These are phyloP conservation scores for Aspergillus tanneri DNA, from an alignment of 2,329 filamentous ascomycete species.

Conservation along the genomic window DNA sequence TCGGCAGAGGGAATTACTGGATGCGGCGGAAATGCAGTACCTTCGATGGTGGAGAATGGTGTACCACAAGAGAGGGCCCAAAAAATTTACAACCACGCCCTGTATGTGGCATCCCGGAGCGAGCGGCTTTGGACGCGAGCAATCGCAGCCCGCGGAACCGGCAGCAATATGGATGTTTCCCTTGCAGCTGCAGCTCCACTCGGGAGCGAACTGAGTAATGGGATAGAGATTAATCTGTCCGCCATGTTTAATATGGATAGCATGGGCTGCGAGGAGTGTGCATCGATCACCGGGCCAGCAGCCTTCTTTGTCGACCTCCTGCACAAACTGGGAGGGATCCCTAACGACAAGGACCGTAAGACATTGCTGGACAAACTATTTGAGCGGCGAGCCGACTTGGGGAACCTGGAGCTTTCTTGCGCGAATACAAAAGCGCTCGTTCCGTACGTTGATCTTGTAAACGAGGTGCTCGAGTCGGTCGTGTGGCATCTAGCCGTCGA, in stretches of 20 bases:
- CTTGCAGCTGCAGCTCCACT: too few relatives aligned
- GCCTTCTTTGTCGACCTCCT: conserved; percentile 4
- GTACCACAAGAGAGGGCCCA: too few relatives aligned
- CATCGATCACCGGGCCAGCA: background rate
- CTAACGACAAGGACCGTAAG: background rate
- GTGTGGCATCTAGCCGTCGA: background rate
- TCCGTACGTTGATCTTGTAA: conserved; percentile 3
- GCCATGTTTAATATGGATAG: background rate
- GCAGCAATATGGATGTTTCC: too few relatives aligned
- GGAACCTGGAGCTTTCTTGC: background rate
- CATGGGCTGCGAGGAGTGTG: background rate
- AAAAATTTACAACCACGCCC: too few relatives aligned
- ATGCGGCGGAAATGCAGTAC: too few relatives aligned
- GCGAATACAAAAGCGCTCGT: conserved; percentile 3
- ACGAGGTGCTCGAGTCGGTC: background rate
- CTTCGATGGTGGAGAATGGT: too few relatives aligned
- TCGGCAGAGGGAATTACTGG: too few relatives aligned
- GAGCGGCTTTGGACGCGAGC: too few relatives aligned
- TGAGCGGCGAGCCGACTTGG: conserved; percentile 1
- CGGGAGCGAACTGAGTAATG: too few relatives aligned
- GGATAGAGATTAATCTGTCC: background rate
- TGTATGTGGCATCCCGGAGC: too few relatives aligned
- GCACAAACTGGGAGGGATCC: background rate
- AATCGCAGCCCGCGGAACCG: too few relatives aligned
- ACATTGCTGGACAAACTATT: background rate